phyloP scores from a whole-genome alignment of 768 basidiomycete species.

The Pseudohyphozyma bogoriensis region DNA sequence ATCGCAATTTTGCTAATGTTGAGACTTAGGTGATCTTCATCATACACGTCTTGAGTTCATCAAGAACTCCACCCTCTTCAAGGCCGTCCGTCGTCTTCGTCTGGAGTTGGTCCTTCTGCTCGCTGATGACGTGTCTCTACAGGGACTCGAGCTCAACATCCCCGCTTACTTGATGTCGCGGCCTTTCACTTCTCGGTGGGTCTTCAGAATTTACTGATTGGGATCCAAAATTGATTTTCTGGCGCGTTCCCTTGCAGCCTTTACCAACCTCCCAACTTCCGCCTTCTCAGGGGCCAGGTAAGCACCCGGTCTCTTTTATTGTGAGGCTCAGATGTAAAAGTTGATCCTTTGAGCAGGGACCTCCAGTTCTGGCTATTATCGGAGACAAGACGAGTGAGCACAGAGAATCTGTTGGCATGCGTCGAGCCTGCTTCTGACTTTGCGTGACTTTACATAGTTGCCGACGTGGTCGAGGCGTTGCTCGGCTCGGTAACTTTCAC shows the following conservation, averaged over 20 bases:
- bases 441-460: too few relatives aligned
- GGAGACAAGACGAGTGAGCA: conserved; percentile 16
- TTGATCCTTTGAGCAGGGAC: too few relatives aligned
- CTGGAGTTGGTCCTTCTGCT: not conserved
- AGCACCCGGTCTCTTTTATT: too few relatives aligned
- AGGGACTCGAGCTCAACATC: not conserved
- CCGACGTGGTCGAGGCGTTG: not conserved
- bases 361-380: not conserved
- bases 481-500: not conserved
- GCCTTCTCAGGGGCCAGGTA: not conserved
- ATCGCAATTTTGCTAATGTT: too few relatives aligned
- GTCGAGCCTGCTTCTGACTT: not conserved
- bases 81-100: conserved; percentile 36
- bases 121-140: not conserved
- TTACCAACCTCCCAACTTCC: conserved; percentile 10
- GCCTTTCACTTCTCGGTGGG: conserved; percentile 10
- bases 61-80: conserved; percentile 58
- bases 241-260: not conserved
- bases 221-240: too few relatives aligned
- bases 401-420: too few relatives aligned
- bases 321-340: too few relatives aligned
- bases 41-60: conserved; percentile 57
- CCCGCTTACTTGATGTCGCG: conserved; percentile 7
- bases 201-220: too few relatives aligned
- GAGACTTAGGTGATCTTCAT: conserved; percentile 49